Base-by-base conservation (phyloP, 2,329 filamentous ascomycete species). In the Cladosporium austrohemisphaericum region DNA sequence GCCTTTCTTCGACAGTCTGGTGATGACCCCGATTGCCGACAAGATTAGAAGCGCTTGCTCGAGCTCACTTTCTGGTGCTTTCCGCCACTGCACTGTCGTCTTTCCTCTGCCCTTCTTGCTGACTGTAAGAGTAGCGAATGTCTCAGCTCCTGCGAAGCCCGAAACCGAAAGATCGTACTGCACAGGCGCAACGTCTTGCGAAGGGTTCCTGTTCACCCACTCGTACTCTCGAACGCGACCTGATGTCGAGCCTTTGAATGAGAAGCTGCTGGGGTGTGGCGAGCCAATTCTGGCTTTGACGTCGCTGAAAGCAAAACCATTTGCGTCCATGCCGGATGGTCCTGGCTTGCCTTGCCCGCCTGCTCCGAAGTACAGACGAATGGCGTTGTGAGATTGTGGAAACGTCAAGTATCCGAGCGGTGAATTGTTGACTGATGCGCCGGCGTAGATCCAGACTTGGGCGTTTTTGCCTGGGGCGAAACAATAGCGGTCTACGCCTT, bases 231-330 rank as follows among this genome's bases (percentile, higher is more conserved):
- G 16, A 4, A 47, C 14, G 5, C 11, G 23, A 10, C 25, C 33
- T 2, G 44, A 47, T 4, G 23, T 36, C n/a, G 32, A 13, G 22
- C 44, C 28, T 16, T 47, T 47, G 32, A 47, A 38, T 0, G 44
- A 22, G 33, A 47, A 47, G 10, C 33, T 47, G 33, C 44, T 37
- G 2, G 33, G 23, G 8, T 47, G 44, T 7, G 44, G 44, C 13
- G 29, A 37, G 18, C 44, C 44, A 10, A 47, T 19, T 20, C 44
- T 26, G 9, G 44, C 44, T 16, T 38, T 47, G 23, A 47, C 44
- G 13, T 47, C 44, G 33, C 44, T 47, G 33, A 47, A 38, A 6
- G 33, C 44, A 9, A 38, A 47, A 1, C 44, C 44, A n/a, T 47
- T 38, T n/a, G 31, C 44, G 10, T 47, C 44, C 16, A 36, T 38